phyloP scores from a whole-genome alignment of 192 early-diverging fungal species.

The Coemansia pectinata region DNA sequence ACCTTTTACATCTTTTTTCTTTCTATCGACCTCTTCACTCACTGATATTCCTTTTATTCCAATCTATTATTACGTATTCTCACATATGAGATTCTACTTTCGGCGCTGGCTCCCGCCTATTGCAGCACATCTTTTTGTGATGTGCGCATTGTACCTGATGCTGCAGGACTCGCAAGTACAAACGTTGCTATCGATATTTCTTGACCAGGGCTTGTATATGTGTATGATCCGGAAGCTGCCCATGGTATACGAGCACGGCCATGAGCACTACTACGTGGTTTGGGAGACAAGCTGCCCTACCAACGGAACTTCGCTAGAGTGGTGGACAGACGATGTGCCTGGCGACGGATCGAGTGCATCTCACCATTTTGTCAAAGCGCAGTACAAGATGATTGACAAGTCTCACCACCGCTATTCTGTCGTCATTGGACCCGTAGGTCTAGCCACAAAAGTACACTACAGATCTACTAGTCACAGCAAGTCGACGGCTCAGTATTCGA shows the following conservation, averaged over 20 bases:
- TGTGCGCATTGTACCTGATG: slow-evolving; percentile 14
- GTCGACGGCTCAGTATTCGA: slow-evolving; percentile 19
- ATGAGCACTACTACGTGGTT: slow-evolving; percentile 42
- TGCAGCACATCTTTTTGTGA: neutral
- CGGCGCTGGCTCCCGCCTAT: slow-evolving; percentile 27
- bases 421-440: slow-evolving; percentile 32
- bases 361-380: slow-evolving; percentile 19
- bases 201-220: slow-evolving; percentile 19
- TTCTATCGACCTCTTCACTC: neutral
- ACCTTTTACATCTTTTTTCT: neutral
- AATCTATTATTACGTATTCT: neutral
- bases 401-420: slow-evolving; percentile 39
- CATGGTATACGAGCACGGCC: slow-evolving; percentile 42
- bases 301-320: slow-evolving; percentile 24
- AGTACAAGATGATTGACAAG: slow-evolving; percentile 26
- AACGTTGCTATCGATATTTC: slow-evolving; percentile 6
- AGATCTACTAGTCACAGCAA: slow-evolving; percentile 19
- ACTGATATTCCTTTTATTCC: neutral
- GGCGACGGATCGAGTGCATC: neutral
- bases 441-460: slow-evolving; percentile 27
- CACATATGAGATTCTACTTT: slow-evolving; percentile 21
- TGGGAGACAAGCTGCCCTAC: slow-evolving; percentile 48
- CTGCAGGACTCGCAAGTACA: slow-evolving; percentile 12
- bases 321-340: slow-evolving; percentile 25
- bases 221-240: slow-evolving; percentile 40